These are phyloP conservation scores for Pinus albicaulis DNA, from an alignment of 75 land plant species.

Conservation along the genomic window DNA sequence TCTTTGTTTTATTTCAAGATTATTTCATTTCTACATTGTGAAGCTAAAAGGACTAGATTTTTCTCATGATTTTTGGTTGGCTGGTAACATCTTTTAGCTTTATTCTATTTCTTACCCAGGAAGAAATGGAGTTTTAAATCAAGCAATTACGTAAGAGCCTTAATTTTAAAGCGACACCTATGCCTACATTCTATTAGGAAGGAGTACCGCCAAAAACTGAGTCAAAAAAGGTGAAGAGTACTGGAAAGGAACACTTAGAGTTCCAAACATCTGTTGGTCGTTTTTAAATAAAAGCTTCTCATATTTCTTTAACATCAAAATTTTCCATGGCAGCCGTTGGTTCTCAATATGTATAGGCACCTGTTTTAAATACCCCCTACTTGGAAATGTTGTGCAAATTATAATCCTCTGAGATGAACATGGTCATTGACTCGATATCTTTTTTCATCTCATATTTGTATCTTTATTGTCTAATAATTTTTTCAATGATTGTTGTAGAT, in stretches of 20 bases:
- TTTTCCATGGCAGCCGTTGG: neutral
- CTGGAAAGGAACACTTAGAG: too few species aligned
- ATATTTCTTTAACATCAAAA: neutral
- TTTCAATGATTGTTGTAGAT: conserved; percentile 1
- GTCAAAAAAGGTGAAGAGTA: conserved; percentile 24
- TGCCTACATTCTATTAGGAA: conserved; percentile 55
- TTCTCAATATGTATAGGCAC: neutral
- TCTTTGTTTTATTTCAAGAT: neutral
- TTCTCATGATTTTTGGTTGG: neutral
- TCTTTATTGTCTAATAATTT: neutral
- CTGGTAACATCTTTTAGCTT: neutral
- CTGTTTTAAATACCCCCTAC: neutral
- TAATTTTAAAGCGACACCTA: conserved; percentile 56
- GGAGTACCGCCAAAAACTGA: conserved; percentile 16
- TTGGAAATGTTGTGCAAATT: neutral
- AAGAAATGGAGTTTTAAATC: conserved; percentile 38
- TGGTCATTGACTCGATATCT: neutral
- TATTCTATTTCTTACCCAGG: conserved; percentile 22
- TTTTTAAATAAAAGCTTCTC: neutral
- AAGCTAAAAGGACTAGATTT: neutral
- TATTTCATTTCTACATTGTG: neutral
- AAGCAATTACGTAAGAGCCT: conserved; percentile 42
- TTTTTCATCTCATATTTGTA: neutral
- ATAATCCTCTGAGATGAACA: neutral
- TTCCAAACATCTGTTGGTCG: neutral